phyloP scores from a whole-genome alignment of 768 basidiomycete species.

The Lactarius evosmus region DNA sequence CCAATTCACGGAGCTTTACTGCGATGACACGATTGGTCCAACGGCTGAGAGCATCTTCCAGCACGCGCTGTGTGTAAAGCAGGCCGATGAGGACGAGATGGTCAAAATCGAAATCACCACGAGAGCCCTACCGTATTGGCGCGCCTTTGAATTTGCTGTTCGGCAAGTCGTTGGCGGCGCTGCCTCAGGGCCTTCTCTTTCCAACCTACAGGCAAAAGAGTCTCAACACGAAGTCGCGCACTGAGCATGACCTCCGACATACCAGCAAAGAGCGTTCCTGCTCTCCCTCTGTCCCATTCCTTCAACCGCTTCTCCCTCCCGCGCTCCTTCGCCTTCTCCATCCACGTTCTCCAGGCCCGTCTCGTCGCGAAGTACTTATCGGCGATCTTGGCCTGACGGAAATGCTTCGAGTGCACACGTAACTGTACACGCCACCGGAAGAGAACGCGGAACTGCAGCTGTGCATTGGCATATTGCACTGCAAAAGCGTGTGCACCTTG shows the following conservation, averaged over 20 bases:
- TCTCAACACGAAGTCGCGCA: background rate
- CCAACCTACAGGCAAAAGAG: constrained; percentile 16
- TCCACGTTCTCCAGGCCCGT: constrained; percentile 50
- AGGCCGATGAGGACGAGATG: constrained; percentile 1
- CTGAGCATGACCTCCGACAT: constrained; percentile 12
- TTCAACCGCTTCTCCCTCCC: constrained; percentile 45
- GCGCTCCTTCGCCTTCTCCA: constrained; percentile 43
- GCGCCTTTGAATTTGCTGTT: constrained; percentile 21
- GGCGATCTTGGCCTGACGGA: constrained; percentile 53
- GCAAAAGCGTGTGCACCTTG: constrained; percentile 49
- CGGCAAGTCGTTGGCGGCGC: constrained; percentile 24
- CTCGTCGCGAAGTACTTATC: constrained; percentile 50
- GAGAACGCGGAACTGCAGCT: constrained; percentile 42
- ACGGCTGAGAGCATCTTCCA: constrained; percentile 44
- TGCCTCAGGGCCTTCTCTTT: constrained; percentile 23
- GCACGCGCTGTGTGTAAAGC: constrained; percentile 48
- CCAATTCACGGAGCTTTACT: constrained; percentile 69
- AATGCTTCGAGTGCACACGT: constrained; percentile 46
- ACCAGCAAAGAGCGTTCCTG: constrained; percentile 40
- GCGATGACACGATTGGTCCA: constrained; percentile 78
- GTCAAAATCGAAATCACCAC: background rate
- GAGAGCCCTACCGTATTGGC: constrained; percentile 7
- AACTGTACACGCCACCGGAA: constrained; percentile 55
- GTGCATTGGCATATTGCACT: constrained; percentile 45
- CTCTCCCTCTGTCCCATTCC: constrained; percentile 41